A percentile compares a stretch with the other conserved stretches of the same genome.
These are phyloP conservation scores for Arthrocladium fulminans DNA, from an alignment of 2,329 filamentous ascomycete species.

Conservation along the genomic window DNA sequence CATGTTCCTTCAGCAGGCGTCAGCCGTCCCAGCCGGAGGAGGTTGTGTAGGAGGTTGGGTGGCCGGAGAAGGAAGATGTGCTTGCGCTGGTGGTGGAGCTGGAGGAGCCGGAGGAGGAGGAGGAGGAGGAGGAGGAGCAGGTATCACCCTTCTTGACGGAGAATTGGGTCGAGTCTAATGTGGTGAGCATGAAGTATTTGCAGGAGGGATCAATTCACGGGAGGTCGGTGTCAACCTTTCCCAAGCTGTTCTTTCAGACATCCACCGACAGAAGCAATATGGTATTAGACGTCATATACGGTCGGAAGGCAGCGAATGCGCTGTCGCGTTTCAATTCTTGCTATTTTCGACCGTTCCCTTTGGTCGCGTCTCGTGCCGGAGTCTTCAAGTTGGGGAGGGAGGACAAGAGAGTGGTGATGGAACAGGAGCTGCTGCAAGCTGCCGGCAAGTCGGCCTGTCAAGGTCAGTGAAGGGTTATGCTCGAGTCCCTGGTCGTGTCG, in stretches of 20 bases:
- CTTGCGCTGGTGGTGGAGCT: constrained; percentile 7
- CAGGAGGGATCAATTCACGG: background rate
- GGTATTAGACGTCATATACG: background rate
- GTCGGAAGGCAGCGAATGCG: background rate
- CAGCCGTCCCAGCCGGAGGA: constrained; percentile 1
- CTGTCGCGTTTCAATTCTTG: background rate
- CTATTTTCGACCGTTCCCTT: background rate
- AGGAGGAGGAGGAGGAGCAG: constrained; percentile 10
- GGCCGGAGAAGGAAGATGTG: constrained; percentile 5
- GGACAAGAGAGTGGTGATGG: background rate
- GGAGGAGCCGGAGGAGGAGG: constrained; percentile 8
- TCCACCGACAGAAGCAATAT: background rate
- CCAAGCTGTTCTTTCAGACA: background rate
- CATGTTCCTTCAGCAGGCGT: constrained; percentile 4
- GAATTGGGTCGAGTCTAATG: constrained; percentile 22
- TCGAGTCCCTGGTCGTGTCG: too few relatives aligned
- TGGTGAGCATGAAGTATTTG: background rate
- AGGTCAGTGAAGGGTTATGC: background rate
- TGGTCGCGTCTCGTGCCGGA: background rate
- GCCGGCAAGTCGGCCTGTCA: background rate
- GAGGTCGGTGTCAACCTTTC: background rate
- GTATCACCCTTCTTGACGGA: constrained; percentile 15
- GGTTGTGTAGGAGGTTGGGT: constrained; percentile 3
- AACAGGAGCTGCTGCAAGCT: background rate
- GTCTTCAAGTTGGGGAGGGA: background rate